Base-by-base conservation (phyloP, 139 green algal genomes). In the Chlorella sp. region DNA sequence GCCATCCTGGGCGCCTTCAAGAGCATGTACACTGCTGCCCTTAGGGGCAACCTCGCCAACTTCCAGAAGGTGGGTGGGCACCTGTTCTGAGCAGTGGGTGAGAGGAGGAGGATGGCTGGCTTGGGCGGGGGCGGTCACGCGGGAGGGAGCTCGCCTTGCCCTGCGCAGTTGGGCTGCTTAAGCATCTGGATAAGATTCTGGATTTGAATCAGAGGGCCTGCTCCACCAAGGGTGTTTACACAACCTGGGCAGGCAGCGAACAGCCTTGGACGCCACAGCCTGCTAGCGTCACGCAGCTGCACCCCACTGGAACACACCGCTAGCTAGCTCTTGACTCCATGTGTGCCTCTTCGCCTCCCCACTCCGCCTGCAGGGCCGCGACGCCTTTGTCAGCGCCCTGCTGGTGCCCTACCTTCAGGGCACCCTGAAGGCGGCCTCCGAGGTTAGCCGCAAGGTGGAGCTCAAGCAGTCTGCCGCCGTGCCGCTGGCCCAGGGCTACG, bases 371-470 rank as follows among this genome's bases (percentile, higher is more conserved):
- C 77, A 82, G 77, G 28, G 71, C 71, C 71, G 71, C 32, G 71
- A 78, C 71, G 18, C 12, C 32, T 34, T 78, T n/a, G 71, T 30
- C 71, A 78, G 32, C 71, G 32, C 36, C 71, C 34, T 78, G 32
- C 32, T 34, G 7, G 71, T 78, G 16, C 75, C 37, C 1, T 48
- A 32, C 36, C 30, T 64, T 21, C 78, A 84, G 78, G 78, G 78
- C 78, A 84, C 78, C 78, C 48, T 84, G 39, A 84, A 84, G 78
- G 30, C 40, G 19, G 78, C 78, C 30, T 34, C 28, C 40, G 78
- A 84, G 40, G 78, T 84, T 9, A 64, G 39, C 78, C 40, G 40
- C 21, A 40, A n/a, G 40, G 40, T 60, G 40, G 78, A 28, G n/a
- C 75, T 81, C 34, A 42, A 48, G 34, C 75, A 81, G 75, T 53